Conservation (phyloP, 2,329 filamentous ascomycete species). For the Bipolaris zeicola region DNA sequence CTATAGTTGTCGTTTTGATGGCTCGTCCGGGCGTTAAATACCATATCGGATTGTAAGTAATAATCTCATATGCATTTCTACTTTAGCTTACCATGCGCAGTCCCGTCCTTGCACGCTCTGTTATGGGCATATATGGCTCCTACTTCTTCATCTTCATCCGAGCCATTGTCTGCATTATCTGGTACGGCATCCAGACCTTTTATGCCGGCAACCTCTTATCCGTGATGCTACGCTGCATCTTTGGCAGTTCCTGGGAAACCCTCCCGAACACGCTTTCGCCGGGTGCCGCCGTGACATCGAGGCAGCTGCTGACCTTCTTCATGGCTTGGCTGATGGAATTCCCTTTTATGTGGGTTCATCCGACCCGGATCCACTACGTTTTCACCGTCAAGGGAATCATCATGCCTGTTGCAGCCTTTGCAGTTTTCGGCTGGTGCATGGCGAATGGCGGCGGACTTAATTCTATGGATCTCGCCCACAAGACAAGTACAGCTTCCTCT, state of each 20-base stretch:
- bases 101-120: constrained; percentile 24
- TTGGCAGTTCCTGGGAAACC: constrained; percentile 47
- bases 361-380: constrained; percentile 35
- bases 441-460: constrained; percentile 38
- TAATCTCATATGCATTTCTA: background rate
- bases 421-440: constrained; percentile 47
- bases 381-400: constrained; percentile 37
- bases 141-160: constrained; percentile 50
- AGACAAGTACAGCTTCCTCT: constrained; percentile 7
- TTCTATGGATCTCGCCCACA: constrained; percentile 20
- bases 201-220: constrained; percentile 40
- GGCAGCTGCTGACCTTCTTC: constrained; percentile 43
- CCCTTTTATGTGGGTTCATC: constrained; percentile 44
- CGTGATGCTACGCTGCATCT: constrained; percentile 49
- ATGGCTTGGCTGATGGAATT: constrained; percentile 40
- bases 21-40: constrained; percentile 33
- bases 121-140: constrained; percentile 46
- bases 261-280: constrained; percentile 36
- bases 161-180: constrained; percentile 47
- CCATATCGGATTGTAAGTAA: constrained; percentile 25
- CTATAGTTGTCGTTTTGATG: constrained; percentile 30
- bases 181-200: constrained; percentile 43
- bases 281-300: constrained; percentile 40
- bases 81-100: constrained; percentile 9
- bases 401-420: constrained; percentile 44